Conservation (phyloP, 768 basidiomycete species). For the Hygrocybe punicea region DNA sequence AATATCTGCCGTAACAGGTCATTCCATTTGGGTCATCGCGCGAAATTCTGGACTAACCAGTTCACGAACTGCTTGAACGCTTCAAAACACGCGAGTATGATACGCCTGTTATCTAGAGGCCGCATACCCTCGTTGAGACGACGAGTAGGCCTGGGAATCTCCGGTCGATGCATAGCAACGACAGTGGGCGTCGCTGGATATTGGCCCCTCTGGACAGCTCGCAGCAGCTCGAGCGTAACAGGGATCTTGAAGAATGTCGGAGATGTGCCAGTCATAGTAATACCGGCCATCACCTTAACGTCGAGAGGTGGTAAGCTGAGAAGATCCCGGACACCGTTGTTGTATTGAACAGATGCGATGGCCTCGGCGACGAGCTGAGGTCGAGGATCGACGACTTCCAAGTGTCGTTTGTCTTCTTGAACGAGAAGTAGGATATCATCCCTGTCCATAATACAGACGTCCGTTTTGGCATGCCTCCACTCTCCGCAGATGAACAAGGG, state of each 20-base stretch:
- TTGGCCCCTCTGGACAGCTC: slow-evolving; percentile 11
- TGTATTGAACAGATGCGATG: slow-evolving; percentile 20
- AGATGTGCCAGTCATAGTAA: slow-evolving; percentile 28
- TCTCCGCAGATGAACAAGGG: slow-evolving; percentile 29
- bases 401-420: slow-evolving; percentile 21
- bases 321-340: slow-evolving; percentile 4
- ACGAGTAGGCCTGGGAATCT: slow-evolving; percentile 15
- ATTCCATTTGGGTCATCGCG: background rate
- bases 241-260: slow-evolving; percentile 31
- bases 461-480: slow-evolving; percentile 21
- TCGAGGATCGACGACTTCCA: slow-evolving; percentile 11
- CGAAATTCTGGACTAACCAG: background rate
- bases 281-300: slow-evolving; percentile 22
- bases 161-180: slow-evolving; percentile 5
- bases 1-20: background rate
- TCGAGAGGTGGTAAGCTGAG: background rate
- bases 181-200: slow-evolving; percentile 10
- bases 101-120: slow-evolving; percentile 27
- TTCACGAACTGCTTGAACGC: slow-evolving; percentile 23
- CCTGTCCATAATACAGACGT: slow-evolving; percentile 32
- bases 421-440: slow-evolving; percentile 18
- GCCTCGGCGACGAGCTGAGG: slow-evolving; percentile 23
- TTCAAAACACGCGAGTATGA: slow-evolving; percentile 29
- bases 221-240: slow-evolving; percentile 19
- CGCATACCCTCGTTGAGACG: slow-evolving; percentile 29